phyloP scores from a whole-genome alignment of 2,329 filamentous ascomycete genomes.

The Phyllosticta capitalensis region DNA sequence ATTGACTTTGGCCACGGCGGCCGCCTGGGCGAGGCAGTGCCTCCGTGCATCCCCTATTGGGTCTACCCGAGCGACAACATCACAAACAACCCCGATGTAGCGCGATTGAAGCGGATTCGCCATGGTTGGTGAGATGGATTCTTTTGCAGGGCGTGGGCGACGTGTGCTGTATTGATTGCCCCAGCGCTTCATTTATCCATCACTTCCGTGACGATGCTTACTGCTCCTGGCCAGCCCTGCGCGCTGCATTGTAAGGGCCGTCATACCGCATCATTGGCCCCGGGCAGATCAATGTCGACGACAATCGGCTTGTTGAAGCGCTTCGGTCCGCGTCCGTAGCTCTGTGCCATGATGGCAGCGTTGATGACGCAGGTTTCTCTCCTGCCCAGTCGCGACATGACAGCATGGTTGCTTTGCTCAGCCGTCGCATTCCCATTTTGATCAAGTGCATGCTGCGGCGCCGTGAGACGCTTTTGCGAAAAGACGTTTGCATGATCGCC shows the following conservation, averaged over 20 bases:
- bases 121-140: not conserved
- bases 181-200: not conserved
- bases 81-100: not conserved
- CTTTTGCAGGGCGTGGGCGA: not conserved
- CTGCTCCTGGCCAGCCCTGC: not conserved
- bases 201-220: not conserved
- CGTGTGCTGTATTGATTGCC: constrained; percentile 10
- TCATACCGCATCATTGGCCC: not conserved
- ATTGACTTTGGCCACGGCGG: not conserved
- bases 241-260: not conserved
- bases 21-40: not conserved
- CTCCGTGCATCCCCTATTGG: not conserved
- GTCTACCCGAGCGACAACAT: not conserved
- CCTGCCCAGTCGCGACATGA: constrained; percentile 28
- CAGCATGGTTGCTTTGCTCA: not conserved
- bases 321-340: constrained; percentile 46
- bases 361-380: constrained; percentile 72
- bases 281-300: constrained; percentile 66
- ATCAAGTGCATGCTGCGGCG: not conserved
- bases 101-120: not conserved
- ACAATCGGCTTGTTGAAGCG: constrained; percentile 70
- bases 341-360: constrained; percentile 62
- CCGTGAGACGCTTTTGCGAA: not conserved
- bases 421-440: not conserved
- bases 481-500: not conserved